Conservation (phyloP, 352 stramenopile species). For the Phytophthora pseudosyringae region DNA sequence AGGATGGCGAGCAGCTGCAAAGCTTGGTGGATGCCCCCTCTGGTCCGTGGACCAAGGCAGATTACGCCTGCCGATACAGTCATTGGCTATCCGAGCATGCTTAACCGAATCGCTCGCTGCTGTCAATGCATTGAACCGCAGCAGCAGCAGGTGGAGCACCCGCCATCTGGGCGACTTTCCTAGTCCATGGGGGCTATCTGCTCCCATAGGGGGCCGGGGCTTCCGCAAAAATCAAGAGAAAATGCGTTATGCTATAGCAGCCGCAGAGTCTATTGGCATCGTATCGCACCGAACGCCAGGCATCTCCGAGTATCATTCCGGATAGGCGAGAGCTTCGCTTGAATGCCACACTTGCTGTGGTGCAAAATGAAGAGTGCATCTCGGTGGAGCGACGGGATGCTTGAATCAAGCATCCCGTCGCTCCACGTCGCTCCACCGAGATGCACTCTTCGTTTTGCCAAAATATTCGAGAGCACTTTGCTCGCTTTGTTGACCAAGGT, state of each 20-base stretch:
- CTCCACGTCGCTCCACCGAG: constrained; percentile 12
- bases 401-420: no score
- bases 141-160: constrained; percentile 17
- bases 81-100: constrained; percentile 9
- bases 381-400: constrained; percentile 18
- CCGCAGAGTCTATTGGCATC: constrained; percentile 13
- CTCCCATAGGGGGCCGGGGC: constrained; percentile 17
- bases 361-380: constrained; percentile 2
- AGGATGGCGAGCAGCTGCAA: constrained; percentile 20
- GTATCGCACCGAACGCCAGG: constrained; percentile 1
- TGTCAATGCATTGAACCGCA: constrained; percentile 10
- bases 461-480: constrained; percentile 20
- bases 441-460: constrained; percentile 2
- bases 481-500: constrained; percentile 1
- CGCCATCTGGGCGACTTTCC: constrained; percentile 22
- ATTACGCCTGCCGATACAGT: constrained; percentile 29
- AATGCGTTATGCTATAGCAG: no score
- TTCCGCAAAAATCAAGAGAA: no score
- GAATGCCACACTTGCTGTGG: no score
- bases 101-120: constrained; percentile 1
- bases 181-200: constrained; percentile 19
- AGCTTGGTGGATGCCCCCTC: constrained; percentile 16
- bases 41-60: constrained; percentile 4
- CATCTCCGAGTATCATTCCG: no score
- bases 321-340: no score